Evolutionary conservation across 1,284 basidiomycete genomes (phyloP), one percentile per base, ranked within the genome.

Genomic region (Tilletiaria anomala): DNA sequence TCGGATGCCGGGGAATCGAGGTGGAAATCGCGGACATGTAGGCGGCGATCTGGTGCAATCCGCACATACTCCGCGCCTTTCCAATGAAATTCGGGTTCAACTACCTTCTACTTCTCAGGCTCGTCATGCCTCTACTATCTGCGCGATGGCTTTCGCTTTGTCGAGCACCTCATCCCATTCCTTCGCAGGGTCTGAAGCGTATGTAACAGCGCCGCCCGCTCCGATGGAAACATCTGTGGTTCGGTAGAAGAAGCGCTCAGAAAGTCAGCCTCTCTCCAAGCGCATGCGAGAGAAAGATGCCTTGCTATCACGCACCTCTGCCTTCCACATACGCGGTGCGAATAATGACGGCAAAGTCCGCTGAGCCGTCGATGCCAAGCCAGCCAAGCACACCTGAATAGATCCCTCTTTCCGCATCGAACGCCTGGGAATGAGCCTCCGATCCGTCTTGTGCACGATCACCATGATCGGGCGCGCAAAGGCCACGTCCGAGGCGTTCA

Each of bases 291-390:
- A 19, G 14, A 3, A 15, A 18, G 23, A 15, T 41, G 14, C 2
- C 5, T 15, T 6, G 14, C 10, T 5, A 40, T 24, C 45, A 33
- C 38, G 32, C 21, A 64, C 60, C 42, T 11, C 71, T 70, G 18
- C 83, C 78, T 48, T 81, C 74, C 47, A 81, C 80, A 69, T 87
- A 80, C 60, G 86, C 85, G 40, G 86, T 93, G 35, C 91, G 79
- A 54, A 97, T 97, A 19, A 84, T 82, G n/a, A 97, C 88, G 11
- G 84, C 83, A 75, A 91, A 85, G 69, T 94, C 88, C 0, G 84
- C 80, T 16, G 79, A 76, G 2, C 89, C 89, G 31, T 86, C 80
- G 17, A 89, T 76, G 43, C 82, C 82, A 73, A 88, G 82, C 66
- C 89, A 96, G 0, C 91, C 91, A 47, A 91, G 79, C 1, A 53